Base-by-base conservation (phyloP, 2,329 filamentous ascomycete species). In the Neofusicoccum umdonicola region DNA sequence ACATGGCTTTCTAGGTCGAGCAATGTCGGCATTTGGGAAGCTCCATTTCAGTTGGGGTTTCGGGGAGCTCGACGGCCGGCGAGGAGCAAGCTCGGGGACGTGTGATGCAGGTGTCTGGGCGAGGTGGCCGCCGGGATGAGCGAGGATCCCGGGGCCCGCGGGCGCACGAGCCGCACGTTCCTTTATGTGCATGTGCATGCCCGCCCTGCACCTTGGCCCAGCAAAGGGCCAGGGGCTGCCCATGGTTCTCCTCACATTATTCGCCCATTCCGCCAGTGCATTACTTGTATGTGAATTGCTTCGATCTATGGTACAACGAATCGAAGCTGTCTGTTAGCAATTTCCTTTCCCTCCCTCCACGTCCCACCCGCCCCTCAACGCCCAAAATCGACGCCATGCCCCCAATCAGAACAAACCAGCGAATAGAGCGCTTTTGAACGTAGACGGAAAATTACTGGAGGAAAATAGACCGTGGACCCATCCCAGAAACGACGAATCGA, bases 1-100 rank as follows among this genome's bases (percentile, higher is more conserved):
- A 96, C 83, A 78, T 78, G 75, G 75, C 76, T 73, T 73, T 73
- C 71, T 76, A 73, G 52, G 57, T 62, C 19, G 47, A 57, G 39
- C 50, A 62, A 57, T 65, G 60, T 45, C 66, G 58, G 66, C 67
- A 68, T 68, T 63, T 66, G 66, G 64, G 57, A 67, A 65, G 65
- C 63, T 65, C 60, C 67, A 68, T 68, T n/a, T 66, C 67, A 67
- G 48, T 57, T 42, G 51, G 54, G 58, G 34, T 35, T 44, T 41
- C 47, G 31, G 47, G 48, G 44, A 58, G 52, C 62, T 64, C 62
- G 35, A 48, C 22, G 52, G 62, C 51, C 62, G 45, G 62, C 52
- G 51, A 31, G 52, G 51, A 64, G 45, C 51, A 64, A 56, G 62
- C 52, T 64, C 42, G 62, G 50, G 42, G 45, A 62, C 47, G 56